Percentiles rank a stretch among this genome's conserved stretches.
Conservation (phyloP, 1,284 basidiomycete species). For the Trametes hirsuta region DNA sequence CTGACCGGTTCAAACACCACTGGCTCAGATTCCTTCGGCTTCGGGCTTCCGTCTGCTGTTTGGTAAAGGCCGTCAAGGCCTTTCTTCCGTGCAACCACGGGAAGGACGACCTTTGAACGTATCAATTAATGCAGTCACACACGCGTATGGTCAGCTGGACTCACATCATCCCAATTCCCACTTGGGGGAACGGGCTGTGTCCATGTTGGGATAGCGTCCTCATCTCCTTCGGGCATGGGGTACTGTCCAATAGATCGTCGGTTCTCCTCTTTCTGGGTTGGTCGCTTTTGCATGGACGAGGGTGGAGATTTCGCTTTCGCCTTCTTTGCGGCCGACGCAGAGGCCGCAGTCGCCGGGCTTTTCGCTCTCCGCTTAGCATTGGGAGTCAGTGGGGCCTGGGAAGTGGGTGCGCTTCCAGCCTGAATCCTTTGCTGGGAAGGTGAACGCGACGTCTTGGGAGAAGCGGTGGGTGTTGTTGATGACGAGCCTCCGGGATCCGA, state of each 20-base stretch:
- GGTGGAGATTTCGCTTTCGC: constrained; percentile 39
- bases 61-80: constrained; percentile 72
- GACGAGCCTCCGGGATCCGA: constrained; percentile 20
- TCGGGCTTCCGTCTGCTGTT: constrained; percentile 63
- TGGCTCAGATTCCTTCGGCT: constrained; percentile 42
- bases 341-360: constrained; percentile 42
- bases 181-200: constrained; percentile 65
- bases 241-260: constrained; percentile 62
- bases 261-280: constrained; percentile 32
- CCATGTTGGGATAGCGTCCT: constrained; percentile 77
- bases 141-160: constrained; percentile 25
- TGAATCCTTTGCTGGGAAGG: constrained; percentile 27
- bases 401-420: constrained; percentile 22
- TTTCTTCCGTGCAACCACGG: constrained; percentile 82
- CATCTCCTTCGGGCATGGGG: constrained; percentile 55
- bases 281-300: constrained; percentile 29
- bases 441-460: constrained; percentile 18
- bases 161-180: constrained; percentile 80
- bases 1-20: constrained; percentile 53
- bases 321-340: constrained; percentile 42
- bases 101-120: constrained; percentile 55
- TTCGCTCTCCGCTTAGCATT: constrained; percentile 47
- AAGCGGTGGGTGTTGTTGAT: constrained; percentile 17
- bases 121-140: not conserved
- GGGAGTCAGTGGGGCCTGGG: constrained; percentile 21